Evolutionary conservation across 495 filamentous ascomycete species (phyloP).

Genomic region (Penicillium arizonense): DNA sequence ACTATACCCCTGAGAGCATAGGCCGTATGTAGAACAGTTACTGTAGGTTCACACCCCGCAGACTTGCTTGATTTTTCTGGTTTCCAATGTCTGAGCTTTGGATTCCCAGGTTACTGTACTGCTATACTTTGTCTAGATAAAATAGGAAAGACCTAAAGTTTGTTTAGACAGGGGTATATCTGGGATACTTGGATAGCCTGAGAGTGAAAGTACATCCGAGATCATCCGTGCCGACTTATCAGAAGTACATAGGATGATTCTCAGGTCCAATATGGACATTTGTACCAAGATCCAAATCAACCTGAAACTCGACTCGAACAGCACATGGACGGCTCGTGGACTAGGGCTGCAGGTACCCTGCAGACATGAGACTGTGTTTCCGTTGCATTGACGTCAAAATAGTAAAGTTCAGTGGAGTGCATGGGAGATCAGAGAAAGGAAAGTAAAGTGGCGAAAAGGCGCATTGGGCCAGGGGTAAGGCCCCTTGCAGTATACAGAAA

Average conservation of each 20-base stretch:
- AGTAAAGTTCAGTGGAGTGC: background rate
- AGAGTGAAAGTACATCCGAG: background rate
- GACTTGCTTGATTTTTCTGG: background rate
- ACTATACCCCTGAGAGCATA: constrained; percentile 4
- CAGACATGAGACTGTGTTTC: constrained; percentile 1
- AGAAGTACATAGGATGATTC: too few relatives aligned
- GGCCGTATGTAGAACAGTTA: background rate
- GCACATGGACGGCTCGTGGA: constrained; percentile 33
- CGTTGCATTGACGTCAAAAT: background rate
- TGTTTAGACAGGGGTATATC: background rate
- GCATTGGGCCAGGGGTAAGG: constrained; percentile 21
- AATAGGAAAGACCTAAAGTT: background rate
- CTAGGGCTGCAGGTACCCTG: constrained; percentile 20
- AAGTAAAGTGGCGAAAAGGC: constrained; percentile 8
- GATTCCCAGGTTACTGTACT: too few relatives aligned
- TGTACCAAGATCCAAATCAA: constrained; percentile 2
- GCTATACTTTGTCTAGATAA: too few relatives aligned
- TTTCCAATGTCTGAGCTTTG: too few relatives aligned
- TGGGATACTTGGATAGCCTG: background rate
- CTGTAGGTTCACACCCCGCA: constrained; percentile 8
- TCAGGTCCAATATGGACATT: too few relatives aligned
- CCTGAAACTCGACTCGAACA: constrained; percentile 12
- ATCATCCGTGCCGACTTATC: too few relatives aligned
- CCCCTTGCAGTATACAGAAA: constrained; percentile 13
- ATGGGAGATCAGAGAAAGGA: background rate